Base-by-base conservation (phyloP, 176 grass and related monocot genomes). In the Dendrocalamus sinicus region DNA sequence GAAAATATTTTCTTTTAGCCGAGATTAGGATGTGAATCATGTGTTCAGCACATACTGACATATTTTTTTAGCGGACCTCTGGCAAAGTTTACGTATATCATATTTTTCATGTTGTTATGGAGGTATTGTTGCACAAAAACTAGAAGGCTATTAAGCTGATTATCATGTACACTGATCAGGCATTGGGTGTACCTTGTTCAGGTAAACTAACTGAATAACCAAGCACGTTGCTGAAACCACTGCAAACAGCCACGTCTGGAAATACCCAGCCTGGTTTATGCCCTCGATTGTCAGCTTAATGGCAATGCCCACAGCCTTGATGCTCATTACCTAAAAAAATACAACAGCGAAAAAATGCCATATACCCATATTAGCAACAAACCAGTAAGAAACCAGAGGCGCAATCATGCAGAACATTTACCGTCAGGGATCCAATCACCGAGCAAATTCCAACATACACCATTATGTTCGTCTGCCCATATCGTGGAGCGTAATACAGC, bases 391-490 rank as follows among this genome's bases (percentile, higher is more conserved):
- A 23, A 20, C 45, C 40, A 70, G 32, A 79, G 8, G 5, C 11
- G n/a, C 7, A 74, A 50, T 67, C 32, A 55, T 57, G 66, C 46
- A 80, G 19, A 86, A 40, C 24, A 85, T 62, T 85, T 94, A 98
- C 96, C 85, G 93, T 95, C 69, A 98, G 52, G 68, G 96, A 98
- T 84, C 96, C 96, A 89, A 95, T 81, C 48, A 89, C 91, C 9
- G 96, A 98, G 77, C 96, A 98, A 74, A 98, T 95, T 45, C 91
- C 93, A 75, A 98, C 86, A 88, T 98, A 98, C 10, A 98, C 83
- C 86, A 95, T 89, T 91, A 98, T 95, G 86, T 98, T 95, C 5
- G 90, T 91, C 61, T 98, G 93, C 24, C 96, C 96, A 88, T 91
- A 92, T 46, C 91, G 90, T 19, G 93, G 96, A 64, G 93, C 86